Base-by-base conservation (phyloP, 78 protist species). In the Dictyostelium brefeldianum region DNA sequence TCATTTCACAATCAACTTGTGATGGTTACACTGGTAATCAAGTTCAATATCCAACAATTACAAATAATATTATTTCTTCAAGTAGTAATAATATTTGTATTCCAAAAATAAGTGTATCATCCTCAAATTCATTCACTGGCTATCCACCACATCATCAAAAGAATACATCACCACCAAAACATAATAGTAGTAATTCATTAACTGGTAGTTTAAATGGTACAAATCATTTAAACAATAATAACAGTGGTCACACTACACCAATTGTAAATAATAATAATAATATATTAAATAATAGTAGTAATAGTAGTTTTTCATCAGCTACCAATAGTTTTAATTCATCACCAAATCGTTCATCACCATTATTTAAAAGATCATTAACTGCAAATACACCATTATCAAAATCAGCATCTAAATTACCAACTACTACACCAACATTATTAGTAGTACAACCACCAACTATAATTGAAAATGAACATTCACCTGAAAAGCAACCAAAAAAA, bases 391-490 rank as follows among this genome's bases (percentile, higher is more conserved):
- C 56, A 46, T 48, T 73, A 20, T 36, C 80, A 4, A 73, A 74
- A 46, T 81, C 89, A 9, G 41, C 79, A 47, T 47, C 89, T 5
- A 74, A 81, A 18, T 27, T 78, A 54, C 65, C 83, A 27, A 50
- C 46, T 1, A 47, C 20, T 8, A 10, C 57, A 9, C 31, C 80
- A 7, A 18, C 59, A n/a, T n/a, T 54, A n/a, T 31, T 36, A 22
- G 56, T n/a, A 22, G 27, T 20, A 11, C 56, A 46, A 36, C 80
- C 80, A 73, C 80, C 50, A 43, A n/a, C 47, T 43, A 15, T n/a
- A 18, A 20, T 36, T 9, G 56, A 31, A 46, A 25, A n/a, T 27
- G 15, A 65, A 14, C 47, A 29, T 25, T 46, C 27, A 29, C 75
- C 27, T 10, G 43, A 25, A 22, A 18, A 41, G 0, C 78, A 41